phyloP scores from a whole-genome alignment of 805 yeast species.

The Maudiozyma pseudohumilis region DNA sequence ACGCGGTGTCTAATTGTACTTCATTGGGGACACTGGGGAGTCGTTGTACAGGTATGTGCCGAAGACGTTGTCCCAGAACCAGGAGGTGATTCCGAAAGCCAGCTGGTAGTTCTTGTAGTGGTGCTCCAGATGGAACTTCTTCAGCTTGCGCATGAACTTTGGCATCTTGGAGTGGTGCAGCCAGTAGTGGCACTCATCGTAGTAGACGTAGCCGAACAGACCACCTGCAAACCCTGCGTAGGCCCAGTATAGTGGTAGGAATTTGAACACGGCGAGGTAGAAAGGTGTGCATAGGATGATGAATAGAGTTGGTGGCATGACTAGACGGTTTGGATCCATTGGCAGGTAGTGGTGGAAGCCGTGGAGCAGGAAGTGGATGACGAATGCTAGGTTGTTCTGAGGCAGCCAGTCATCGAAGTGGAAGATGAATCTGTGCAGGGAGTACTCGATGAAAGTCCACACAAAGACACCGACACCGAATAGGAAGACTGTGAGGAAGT shows the following conservation, averaged over 20 bases:
- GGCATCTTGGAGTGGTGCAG: constrained; percentile 87
- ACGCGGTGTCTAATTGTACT: constrained; percentile 27
- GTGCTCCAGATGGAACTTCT: constrained; percentile 90
- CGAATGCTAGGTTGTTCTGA: constrained; percentile 59
- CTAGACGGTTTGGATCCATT: constrained; percentile 88
- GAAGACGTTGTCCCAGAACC: constrained; percentile 89
- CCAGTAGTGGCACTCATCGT: constrained; percentile 90
- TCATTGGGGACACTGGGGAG: constrained; percentile 29
- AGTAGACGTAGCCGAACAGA: constrained; percentile 81
- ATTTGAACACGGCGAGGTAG: constrained; percentile 61
- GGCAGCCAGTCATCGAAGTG: constrained; percentile 87
- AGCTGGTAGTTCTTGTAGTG: constrained; percentile 94
- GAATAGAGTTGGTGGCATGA: constrained; percentile 91
- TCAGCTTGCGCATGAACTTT: constrained; percentile 59
- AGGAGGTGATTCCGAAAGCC: constrained; percentile 93
- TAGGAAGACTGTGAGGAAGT: constrained; percentile 39
- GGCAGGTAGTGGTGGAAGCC: constrained; percentile 97
- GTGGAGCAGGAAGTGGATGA: constrained; percentile 82
- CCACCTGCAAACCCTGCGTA: constrained; percentile 95
- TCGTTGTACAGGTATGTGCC: constrained; percentile 58
- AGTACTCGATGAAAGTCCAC: constrained; percentile 90
- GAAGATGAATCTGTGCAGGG: constrained; percentile 82
- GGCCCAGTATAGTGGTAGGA: constrained; percentile 76
- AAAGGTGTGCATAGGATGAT: constrained; percentile 66
- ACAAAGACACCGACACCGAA: constrained; percentile 77